Evolutionary conservation across 2,329 filamentous ascomycete genomes (phyloP), one percentile per base, ranked within the genome.

Genomic region (Scedosporium dehoogii): DNA sequence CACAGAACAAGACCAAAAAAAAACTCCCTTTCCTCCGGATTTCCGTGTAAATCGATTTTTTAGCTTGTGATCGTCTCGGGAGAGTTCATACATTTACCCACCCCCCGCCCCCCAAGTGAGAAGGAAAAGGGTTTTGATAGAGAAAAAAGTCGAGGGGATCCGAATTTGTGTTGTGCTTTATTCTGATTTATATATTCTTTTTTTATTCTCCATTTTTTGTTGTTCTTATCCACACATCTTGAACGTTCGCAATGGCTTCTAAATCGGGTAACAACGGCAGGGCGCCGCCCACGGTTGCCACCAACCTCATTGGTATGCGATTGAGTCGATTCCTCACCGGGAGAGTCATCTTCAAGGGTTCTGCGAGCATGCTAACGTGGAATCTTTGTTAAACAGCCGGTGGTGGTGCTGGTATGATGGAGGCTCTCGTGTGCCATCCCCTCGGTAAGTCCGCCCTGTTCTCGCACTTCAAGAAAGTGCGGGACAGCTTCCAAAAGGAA

Each of bases 371-470:
- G 94, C 76, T 94, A 97, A 29, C 46, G 33, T 38, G 9, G 33
- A 51, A 7, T 6, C 3, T 2, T 18, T 69, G 68, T 91, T 90
- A 90, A 73, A 69, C 69, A 96, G 94, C 94, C 74, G 94, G 94
- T 73, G 94, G 94, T 73, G 91, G 91, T 76, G 94, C 94, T 69
- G 94, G 94, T 72, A 97, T 97, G 93, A 97, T 97, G 92, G 94
- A 99, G 78, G 94, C 94, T 58, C 86, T 99, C 66, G 92, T 81
- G 61, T 99, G 94, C 76, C 94, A 99, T 81, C 94, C 94, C 65
- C 84, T 97, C 64, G 90, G 90, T 93, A 82, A 70, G 81, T 38
- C 38, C n/a, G 38, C 27, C 10, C 44, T 41, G 55, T 51, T 42
- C 56, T n/a, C 60, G 51, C 38, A 59, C 25, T 38, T 60, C 48